phyloP scores from a whole-genome alignment of 2,329 filamentous ascomycete species.

The Aspergillus unguis region DNA sequence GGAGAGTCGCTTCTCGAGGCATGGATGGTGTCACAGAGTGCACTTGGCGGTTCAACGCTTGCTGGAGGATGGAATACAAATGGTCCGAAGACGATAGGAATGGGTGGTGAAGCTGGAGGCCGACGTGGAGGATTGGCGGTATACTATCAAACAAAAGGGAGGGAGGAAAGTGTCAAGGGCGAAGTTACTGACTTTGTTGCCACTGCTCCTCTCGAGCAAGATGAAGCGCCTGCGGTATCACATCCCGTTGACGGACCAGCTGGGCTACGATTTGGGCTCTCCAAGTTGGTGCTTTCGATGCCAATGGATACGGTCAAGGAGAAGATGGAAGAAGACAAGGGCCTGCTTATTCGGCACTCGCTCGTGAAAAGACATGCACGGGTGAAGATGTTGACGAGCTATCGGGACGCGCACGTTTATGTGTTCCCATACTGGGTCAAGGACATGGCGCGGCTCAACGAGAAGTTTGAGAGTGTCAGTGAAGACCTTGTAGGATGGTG shows the following conservation, averaged over 20 bases:
- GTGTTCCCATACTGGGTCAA: slow-evolving; percentile 90
- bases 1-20: slow-evolving; percentile 80
- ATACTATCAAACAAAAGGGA: slow-evolving; percentile 80
- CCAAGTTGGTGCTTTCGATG: slow-evolving; percentile 79
- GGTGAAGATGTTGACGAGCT: slow-evolving; percentile 75
- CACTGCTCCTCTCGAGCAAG: slow-evolving; percentile 63
- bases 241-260: slow-evolving; percentile 52
- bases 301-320: slow-evolving; percentile 89
- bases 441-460: slow-evolving; percentile 75
- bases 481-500: slow-evolving; percentile 94
- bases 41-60: slow-evolving; percentile 59
- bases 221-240: slow-evolving; percentile 50
- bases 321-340: slow-evolving; percentile 69
- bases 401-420: slow-evolving; percentile 91
- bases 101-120: slow-evolving; percentile 55
- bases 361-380: slow-evolving; percentile 71
- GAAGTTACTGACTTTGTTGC: slow-evolving; percentile 93
- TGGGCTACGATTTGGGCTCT: slow-evolving; percentile 65
- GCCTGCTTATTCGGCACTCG: slow-evolving; percentile 66
- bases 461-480: slow-evolving; percentile 78
- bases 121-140: slow-evolving; percentile 79
- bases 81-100: slow-evolving; percentile 45
- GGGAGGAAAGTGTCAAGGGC: slow-evolving; percentile 71
- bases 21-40: slow-evolving; percentile 84
- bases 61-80: slow-evolving; percentile 36